A percentile compares a stretch with the other conserved stretches of the same genome.
Evolutionary conservation across 768 basidiomycete species (phyloP).

Genomic region (Boletellus emodensis): DNA sequence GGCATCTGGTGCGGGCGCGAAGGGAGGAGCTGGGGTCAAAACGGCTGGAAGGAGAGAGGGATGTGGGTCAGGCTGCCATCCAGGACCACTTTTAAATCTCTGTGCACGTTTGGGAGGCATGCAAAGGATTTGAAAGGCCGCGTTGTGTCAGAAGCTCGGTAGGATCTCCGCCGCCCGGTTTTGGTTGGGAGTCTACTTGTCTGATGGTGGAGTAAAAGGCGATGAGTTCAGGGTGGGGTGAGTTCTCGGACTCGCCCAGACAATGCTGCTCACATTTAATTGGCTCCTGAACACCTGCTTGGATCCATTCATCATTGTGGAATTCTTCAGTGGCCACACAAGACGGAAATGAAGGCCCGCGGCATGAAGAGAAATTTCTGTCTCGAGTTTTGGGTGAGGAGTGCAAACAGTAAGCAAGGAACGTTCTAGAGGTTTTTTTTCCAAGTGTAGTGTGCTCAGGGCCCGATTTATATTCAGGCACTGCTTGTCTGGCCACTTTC

Average conservation of each 20-base stretch:
- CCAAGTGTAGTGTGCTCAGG: background rate
- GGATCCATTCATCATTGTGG: conserved; percentile 4
- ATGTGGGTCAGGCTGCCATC: conserved; percentile 8
- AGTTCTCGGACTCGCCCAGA: conserved; percentile 6
- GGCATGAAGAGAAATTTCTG: background rate
- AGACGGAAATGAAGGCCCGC: conserved; percentile 10
- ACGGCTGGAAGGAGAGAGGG: background rate
- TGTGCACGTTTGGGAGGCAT: conserved; percentile 27
- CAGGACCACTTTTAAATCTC: conserved; percentile 10
- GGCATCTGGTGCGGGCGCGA: conserved; percentile 10
- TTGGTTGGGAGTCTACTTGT: conserved; percentile 12
- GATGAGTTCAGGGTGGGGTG: conserved; percentile 12
- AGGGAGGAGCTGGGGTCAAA: background rate
- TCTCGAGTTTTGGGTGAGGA: background rate
- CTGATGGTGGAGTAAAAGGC: conserved; percentile 4
- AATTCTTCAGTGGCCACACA: background rate
- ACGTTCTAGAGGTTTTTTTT: background rate
- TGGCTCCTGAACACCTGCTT: conserved; percentile 5
- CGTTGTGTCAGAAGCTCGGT: conserved; percentile 15
- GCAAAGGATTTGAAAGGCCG: conserved; percentile 24
- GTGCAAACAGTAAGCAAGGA: background rate
- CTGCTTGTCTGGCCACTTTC: background rate
- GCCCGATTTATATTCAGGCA: background rate
- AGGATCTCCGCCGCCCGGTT: conserved; percentile 26
- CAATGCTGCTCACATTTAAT: conserved; percentile 13